Evolutionary conservation across 148 eudicot genomes (phyloP).

Genomic region (Amaranthus cruentus): DNA sequence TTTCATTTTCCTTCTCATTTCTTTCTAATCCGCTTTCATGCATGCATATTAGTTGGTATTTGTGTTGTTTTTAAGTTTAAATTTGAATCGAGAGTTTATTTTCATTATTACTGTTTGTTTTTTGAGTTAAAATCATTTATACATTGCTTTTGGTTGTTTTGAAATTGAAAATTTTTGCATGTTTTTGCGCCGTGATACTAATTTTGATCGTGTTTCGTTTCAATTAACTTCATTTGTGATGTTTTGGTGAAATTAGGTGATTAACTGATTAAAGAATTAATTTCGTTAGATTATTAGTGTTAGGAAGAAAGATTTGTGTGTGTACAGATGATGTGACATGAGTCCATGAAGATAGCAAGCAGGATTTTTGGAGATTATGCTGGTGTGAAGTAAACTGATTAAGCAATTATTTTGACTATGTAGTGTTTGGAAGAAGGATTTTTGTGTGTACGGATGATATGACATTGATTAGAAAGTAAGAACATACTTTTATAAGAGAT

Average conservation of each 20-base stretch:
- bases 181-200: not conserved
- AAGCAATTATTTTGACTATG: not conserved
- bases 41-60: constrained; percentile 4
- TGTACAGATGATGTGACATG: not conserved
- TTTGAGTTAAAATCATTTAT: not conserved
- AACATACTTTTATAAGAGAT: too few species aligned
- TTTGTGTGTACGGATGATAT: not conserved
- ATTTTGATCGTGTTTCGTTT: not conserved
- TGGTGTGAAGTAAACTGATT: too few species aligned
- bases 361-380: too few species aligned
- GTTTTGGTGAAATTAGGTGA: not conserved
- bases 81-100: not conserved
- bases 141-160: not conserved
- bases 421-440: too few species aligned
- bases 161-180: not conserved
- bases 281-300: too few species aligned
- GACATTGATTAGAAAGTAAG: not conserved
- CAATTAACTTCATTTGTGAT: not conserved
- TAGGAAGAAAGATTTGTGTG: not conserved
- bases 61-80: not conserved
- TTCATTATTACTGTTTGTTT: not conserved
- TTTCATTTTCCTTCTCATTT: not conserved
- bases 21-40: not conserved
- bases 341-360: too few species aligned
- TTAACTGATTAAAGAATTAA: not conserved